Evolutionary conservation across 2,329 filamentous ascomycete species (phyloP).

Genomic region (Lachnellula willkommii): DNA sequence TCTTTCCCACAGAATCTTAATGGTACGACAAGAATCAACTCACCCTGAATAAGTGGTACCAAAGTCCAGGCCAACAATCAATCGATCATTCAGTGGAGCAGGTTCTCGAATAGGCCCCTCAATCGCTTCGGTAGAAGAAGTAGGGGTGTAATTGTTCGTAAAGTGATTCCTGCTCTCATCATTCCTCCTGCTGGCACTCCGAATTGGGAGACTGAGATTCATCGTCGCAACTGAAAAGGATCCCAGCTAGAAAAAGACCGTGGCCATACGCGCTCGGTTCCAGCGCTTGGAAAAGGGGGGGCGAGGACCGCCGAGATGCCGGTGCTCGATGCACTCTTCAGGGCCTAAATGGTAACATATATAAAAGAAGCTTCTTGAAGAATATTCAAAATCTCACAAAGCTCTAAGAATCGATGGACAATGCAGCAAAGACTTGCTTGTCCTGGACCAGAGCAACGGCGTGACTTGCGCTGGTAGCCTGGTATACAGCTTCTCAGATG

Average conservation of each 20-base stretch:
- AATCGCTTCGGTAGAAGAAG: constrained; percentile 57
- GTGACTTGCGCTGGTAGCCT: constrained; percentile 1
- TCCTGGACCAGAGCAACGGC: not conserved
- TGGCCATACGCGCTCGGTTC: constrained; percentile 10
- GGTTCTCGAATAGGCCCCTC: constrained; percentile 54
- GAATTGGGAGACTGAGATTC: constrained; percentile 32
- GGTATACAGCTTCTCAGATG: not conserved
- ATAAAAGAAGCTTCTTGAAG: not conserved
- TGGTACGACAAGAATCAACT: constrained; percentile 30
- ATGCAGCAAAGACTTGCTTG: not conserved
- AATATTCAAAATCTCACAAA: not conserved
- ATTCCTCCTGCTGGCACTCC: constrained; percentile 25
- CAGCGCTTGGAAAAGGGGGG: not conserved
- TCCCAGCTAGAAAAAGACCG: not conserved
- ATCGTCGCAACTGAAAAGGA: constrained; percentile 17
- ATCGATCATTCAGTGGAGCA: constrained; percentile 51
- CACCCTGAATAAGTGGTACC: constrained; percentile 79
- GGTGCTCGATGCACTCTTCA: not conserved
- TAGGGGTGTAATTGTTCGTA: constrained; percentile 41
- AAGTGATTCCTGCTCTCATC: constrained; percentile 31
- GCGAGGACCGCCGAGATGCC: not conserved
- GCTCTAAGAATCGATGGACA: not conserved
- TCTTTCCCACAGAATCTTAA: not conserved
- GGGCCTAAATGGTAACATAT: not conserved
- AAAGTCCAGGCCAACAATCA: constrained; percentile 77